These are phyloP conservation scores for Microbotryum scabiosae DNA, from an alignment of 1,284 basidiomycete genomes.

Conservation along the genomic window DNA sequence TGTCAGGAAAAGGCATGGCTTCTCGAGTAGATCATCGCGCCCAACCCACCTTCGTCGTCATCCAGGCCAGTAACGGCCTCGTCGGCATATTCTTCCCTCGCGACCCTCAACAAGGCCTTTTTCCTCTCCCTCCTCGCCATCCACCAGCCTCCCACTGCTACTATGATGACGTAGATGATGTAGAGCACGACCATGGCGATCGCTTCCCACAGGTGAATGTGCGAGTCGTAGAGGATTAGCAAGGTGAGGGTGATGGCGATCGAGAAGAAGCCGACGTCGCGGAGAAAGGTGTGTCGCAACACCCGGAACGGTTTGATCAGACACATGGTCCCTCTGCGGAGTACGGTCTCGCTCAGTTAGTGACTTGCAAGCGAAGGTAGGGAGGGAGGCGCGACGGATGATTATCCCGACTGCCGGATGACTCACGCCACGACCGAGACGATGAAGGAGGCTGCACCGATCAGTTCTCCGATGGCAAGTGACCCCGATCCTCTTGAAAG, in stretches of 20 bases:
- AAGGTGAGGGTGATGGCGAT: slow-evolving; percentile 65
- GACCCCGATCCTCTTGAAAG: slow-evolving; percentile 78
- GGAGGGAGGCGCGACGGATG: background rate
- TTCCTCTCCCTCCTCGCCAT: slow-evolving; percentile 47
- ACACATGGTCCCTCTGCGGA: slow-evolving; percentile 72
- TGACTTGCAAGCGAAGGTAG: too few species aligned
- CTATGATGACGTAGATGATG: slow-evolving; percentile 63
- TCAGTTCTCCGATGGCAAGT: slow-evolving; percentile 84
- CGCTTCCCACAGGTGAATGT: slow-evolving; percentile 66
- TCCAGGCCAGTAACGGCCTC: slow-evolving; percentile 9
- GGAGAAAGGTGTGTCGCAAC: slow-evolving; percentile 66
- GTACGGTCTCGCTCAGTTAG: background rate
- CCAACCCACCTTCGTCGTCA: slow-evolving; percentile 12
- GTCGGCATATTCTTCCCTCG: slow-evolving; percentile 22
- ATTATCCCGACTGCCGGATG: too few species aligned
- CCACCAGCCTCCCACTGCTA: slow-evolving; percentile 74
- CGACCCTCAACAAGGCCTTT: slow-evolving; percentile 28
- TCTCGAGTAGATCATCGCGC: slow-evolving; percentile 2
- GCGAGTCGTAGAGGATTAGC: slow-evolving; percentile 67
- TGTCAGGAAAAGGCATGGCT: background rate
- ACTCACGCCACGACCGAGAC: slow-evolving; percentile 69
- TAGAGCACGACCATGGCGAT: slow-evolving; percentile 67
- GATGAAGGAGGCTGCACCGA: slow-evolving; percentile 93
- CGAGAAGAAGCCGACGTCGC: slow-evolving; percentile 90
- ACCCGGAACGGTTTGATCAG: slow-evolving; percentile 89